Evolutionary conservation across 139 green algal genomes (phyloP).

Genomic region (Ettlia oleoabundans): DNA sequence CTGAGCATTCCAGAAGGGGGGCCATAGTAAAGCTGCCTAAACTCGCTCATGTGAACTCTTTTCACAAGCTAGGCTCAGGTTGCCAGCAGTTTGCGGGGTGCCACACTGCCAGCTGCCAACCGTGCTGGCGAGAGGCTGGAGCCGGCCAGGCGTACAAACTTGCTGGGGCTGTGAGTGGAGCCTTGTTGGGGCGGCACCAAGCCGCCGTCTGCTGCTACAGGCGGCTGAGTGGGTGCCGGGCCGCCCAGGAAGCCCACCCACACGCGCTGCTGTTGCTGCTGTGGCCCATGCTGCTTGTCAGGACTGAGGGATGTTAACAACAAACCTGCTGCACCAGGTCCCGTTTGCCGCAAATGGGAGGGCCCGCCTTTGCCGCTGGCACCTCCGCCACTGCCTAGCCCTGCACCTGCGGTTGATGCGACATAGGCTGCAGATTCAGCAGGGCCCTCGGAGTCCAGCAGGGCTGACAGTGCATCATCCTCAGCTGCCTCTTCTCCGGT

Average conservation of each 20-base stretch:
- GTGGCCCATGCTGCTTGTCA: background rate
- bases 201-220: background rate
- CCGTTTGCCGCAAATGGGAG: too few species aligned
- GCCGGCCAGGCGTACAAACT: background rate
- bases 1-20: too few species aligned
- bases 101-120: background rate
- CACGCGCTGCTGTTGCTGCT: slow-evolving; percentile 21
- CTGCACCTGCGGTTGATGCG: background rate
- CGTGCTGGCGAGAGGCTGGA: background rate
- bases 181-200: too few species aligned
- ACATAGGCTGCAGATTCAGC: background rate
- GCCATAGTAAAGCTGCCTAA: too few species aligned
- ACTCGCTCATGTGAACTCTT: too few species aligned
- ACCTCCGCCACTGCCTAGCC: background rate
- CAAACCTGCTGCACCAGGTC: too few species aligned
- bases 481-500: background rate
- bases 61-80: too few species aligned
- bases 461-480: slow-evolving; percentile 20
- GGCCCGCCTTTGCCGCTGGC: too few species aligned
- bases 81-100: slow-evolving; percentile 5
- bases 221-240: too few species aligned
- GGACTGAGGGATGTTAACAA: too few species aligned
- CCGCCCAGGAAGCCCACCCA: slow-evolving; percentile 8
- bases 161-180: background rate
- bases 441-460: background rate